Conservation (phyloP, 2,329 filamentous ascomycete species). For the Aspergillus transmontanensis region DNA sequence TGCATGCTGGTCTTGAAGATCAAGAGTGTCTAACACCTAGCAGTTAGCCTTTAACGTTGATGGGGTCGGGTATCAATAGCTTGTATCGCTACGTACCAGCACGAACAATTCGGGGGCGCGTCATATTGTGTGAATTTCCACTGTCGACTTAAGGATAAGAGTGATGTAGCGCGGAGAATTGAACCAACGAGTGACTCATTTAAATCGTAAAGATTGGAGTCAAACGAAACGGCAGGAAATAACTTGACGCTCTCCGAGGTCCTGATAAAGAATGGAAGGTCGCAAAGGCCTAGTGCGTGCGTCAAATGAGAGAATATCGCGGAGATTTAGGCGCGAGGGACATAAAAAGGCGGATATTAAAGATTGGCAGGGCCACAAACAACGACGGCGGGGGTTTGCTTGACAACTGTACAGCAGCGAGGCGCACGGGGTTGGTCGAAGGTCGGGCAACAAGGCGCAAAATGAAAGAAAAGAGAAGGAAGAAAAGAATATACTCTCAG, state of each 20-base stretch:
- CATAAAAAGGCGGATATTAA: slow-evolving; percentile 12
- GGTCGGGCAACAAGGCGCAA: slow-evolving; percentile 26
- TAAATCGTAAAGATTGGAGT: slow-evolving; percentile 18
- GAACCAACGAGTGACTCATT: slow-evolving; percentile 24
- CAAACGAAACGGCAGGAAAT: slow-evolving; percentile 7
- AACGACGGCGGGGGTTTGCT: slow-evolving; percentile 16
- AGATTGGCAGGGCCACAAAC: slow-evolving; percentile 20
- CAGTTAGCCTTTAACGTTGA: background rate
- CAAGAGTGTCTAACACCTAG: slow-evolving; percentile 74
- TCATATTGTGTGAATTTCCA: slow-evolving; percentile 32
- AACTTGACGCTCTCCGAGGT: slow-evolving; percentile 14
- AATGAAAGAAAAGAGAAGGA: slow-evolving; percentile 21
- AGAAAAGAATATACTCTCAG: slow-evolving; percentile 13
- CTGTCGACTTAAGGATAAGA: slow-evolving; percentile 13
- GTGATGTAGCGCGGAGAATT: slow-evolving; percentile 12
- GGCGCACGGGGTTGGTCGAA: slow-evolving; percentile 15
- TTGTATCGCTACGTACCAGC: slow-evolving; percentile 40
- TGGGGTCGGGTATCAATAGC: background rate
- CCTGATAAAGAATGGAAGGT: slow-evolving; percentile 5
- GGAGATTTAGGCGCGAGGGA: slow-evolving; percentile 10
- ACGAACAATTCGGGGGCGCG: slow-evolving; percentile 49
- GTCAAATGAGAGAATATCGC: slow-evolving; percentile 13
- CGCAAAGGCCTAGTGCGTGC: background rate
- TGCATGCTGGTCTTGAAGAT: slow-evolving; percentile 81
- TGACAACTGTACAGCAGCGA: slow-evolving; percentile 4